Conservation (phyloP, 2,329 filamentous ascomycete genomes). For the Cordyceps sp. region DNA sequence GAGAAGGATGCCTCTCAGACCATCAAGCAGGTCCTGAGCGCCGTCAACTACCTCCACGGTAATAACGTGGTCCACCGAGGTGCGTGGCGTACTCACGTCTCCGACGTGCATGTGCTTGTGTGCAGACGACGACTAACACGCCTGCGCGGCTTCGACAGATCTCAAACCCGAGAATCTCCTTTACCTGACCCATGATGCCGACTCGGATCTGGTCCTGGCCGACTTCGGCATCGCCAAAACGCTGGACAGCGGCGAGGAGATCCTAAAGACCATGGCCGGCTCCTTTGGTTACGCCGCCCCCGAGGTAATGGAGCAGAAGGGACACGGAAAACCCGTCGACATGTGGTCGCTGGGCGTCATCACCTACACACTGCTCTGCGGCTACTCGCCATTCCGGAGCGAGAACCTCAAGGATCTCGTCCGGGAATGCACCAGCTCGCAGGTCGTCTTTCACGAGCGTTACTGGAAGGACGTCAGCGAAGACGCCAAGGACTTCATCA, state of each 20-base stretch:
- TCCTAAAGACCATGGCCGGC: slow-evolving; percentile 94
- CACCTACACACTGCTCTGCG: slow-evolving; percentile 93
- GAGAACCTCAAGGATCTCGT: slow-evolving; percentile 88
- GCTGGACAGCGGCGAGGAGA: slow-evolving; percentile 76
- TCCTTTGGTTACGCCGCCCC: slow-evolving; percentile 96
- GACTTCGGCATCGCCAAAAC: slow-evolving; percentile 99
- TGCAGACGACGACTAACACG: too few species aligned
- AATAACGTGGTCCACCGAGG: slow-evolving; percentile 95
- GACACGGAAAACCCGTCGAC: slow-evolving; percentile 94
- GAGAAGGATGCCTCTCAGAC: slow-evolving; percentile 96
- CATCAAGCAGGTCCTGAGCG: slow-evolving; percentile 82
- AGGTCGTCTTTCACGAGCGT: slow-evolving; percentile 87
- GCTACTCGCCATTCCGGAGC: slow-evolving; percentile 93
- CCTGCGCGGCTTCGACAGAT: too few species aligned
- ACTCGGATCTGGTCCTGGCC: slow-evolving; percentile 81
- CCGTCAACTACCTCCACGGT: slow-evolving; percentile 85
- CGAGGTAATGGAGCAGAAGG: slow-evolving; percentile 95
- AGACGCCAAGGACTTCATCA: slow-evolving; percentile 91
- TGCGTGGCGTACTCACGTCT: slow-evolving; percentile 20
- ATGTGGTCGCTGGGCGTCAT: slow-evolving; percentile 99
- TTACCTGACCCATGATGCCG: slow-evolving; percentile 61
- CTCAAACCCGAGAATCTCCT: slow-evolving; percentile 96
- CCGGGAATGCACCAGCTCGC: slow-evolving; percentile 73
- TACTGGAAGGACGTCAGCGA: slow-evolving; percentile 97
- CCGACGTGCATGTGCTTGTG: not conserved